Evolutionary conservation across 768 basidiomycete genomes (phyloP), one percentile per base, ranked within the genome.

Genomic region (Pulveroboletus ravenelii): DNA sequence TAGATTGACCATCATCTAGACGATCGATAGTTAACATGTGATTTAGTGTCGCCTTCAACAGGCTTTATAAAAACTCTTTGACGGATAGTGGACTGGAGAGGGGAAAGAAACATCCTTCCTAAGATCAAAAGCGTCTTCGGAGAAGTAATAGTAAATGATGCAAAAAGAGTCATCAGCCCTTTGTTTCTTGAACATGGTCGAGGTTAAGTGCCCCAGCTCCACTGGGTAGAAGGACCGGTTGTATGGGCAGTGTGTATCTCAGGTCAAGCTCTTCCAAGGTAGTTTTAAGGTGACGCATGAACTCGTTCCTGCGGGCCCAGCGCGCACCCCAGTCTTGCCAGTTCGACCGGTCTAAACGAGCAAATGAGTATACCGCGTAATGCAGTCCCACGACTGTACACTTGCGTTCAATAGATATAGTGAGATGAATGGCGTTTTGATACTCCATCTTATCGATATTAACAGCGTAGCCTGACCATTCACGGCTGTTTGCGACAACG

Each of bases 251-350:
- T 3, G 73, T 76, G 62, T 90, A 91, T 29, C 71, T 72, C 49
- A 91, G 69, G 58, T 87, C 85, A 43, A 91, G 78, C 30, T 88
- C 87, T 64, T 89, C 87, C 46, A 89, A 70, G 13, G 82, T 62
- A 5, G 71, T 77, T 69, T 87, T 89, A 41, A 91, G 73, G 57
- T 84, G 66, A 35, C 83, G 79, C 88, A 90, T 89, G 66, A 90
- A 87, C 20, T 69, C 72, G 10, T 80, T 89, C 54, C 88, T 82
- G 41, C 87, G 82, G 8, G 71, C 73, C 87, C 85, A 89, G 50
- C 87, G 74, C 17, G 80, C 89, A 42, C 85, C 87, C 88, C 88
- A 91, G 62, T 90, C 87, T 62, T 90, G 89, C 89, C 88, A 91
- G 61, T 88, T 89, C 34, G 82, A 77, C 46, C 85, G 81, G 67